Evolutionary conservation across 805 yeast species (phyloP).

Genomic region (Wickerhamiella sorbophila): DNA sequence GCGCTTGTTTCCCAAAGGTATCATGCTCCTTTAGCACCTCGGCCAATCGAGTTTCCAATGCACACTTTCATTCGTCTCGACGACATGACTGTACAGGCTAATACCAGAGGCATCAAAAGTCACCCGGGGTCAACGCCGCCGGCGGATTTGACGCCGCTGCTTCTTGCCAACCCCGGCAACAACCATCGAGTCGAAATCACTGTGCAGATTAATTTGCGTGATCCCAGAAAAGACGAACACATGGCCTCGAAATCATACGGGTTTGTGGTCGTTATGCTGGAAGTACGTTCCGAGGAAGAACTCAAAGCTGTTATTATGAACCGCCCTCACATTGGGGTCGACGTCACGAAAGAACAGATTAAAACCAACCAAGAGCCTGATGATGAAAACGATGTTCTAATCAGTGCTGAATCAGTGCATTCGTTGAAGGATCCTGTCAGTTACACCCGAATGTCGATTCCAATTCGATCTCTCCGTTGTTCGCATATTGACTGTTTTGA

Average conservation of each 20-base stretch:
- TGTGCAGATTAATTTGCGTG: slow-evolving; percentile 34
- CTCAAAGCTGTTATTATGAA: slow-evolving; percentile 30
- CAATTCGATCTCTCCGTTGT: slow-evolving; percentile 59
- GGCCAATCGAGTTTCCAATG: slow-evolving; percentile 47
- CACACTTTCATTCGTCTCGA: slow-evolving; percentile 59
- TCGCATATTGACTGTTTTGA: slow-evolving; percentile 83
- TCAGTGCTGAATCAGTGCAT: slow-evolving; percentile 49
- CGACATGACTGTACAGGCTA: slow-evolving; percentile 33
- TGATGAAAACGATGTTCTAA: slow-evolving; percentile 48
- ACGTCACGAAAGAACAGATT: slow-evolving; percentile 38
- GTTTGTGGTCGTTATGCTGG: slow-evolving; percentile 46
- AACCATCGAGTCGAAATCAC: slow-evolving; percentile 6
- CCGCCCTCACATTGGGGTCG: slow-evolving; percentile 39
- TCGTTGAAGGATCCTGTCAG: slow-evolving; percentile 71
- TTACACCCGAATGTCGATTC: slow-evolving; percentile 51
- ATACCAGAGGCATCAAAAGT: slow-evolving; percentile 62
- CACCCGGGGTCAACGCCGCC: slow-evolving; percentile 70
- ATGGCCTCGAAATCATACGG: slow-evolving; percentile 28
- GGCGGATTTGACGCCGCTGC: slow-evolving; percentile 50
- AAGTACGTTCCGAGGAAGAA: slow-evolving; percentile 29
- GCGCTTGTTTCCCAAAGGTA: slow-evolving; percentile 37
- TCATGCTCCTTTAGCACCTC: slow-evolving; percentile 7
- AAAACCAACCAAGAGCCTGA: slow-evolving; percentile 23
- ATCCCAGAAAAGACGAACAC: slow-evolving; percentile 43
- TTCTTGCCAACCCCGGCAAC: neutral